Evolutionary conservation across 768 basidiomycete genomes (phyloP).

Genomic region (Amyloporia xantha): DNA sequence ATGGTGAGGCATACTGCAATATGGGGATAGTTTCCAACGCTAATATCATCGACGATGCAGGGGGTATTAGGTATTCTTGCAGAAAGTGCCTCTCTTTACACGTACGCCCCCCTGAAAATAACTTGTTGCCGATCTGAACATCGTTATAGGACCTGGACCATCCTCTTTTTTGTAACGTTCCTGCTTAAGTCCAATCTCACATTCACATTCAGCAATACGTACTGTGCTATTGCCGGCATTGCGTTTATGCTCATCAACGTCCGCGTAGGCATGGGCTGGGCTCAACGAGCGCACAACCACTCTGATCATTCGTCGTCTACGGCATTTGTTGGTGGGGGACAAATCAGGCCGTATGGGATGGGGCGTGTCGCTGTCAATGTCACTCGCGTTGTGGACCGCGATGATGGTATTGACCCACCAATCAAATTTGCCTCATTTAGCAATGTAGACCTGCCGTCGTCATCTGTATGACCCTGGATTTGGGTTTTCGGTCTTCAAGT

Average conservation of each 20-base stretch:
- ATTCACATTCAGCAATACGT: conserved; percentile 1
- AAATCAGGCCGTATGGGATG: not conserved
- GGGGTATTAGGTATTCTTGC: conserved; percentile 1
- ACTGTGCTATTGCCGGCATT: conserved; percentile 7
- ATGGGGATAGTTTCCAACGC: too few relatives aligned
- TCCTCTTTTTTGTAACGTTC: conserved; percentile 2
- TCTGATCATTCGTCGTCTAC: not conserved
- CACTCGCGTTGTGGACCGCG: not conserved
- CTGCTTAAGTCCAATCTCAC: not conserved
- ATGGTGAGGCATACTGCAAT: too few relatives aligned
- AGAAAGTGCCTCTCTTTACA: conserved; percentile 5
- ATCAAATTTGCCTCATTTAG: not conserved
- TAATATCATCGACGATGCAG: too few relatives aligned
- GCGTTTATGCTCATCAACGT: conserved; percentile 12
- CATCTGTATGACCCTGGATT: too few relatives aligned
- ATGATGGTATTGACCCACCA: not conserved
- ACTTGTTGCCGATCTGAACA: not conserved
- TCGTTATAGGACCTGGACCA: not conserved
- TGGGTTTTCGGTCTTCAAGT: too few relatives aligned
- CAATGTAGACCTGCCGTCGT: not conserved
- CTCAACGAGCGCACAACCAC: not conserved
- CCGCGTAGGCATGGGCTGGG: conserved; percentile 10
- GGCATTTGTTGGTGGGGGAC: not conserved
- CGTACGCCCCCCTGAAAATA: not conserved
- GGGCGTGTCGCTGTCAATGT: conserved; percentile 1